Evolutionary conservation across 2,329 filamentous ascomycete species (phyloP), one percentile per base, ranked within the genome.

Genomic region (Sordariomycetes sp.): DNA sequence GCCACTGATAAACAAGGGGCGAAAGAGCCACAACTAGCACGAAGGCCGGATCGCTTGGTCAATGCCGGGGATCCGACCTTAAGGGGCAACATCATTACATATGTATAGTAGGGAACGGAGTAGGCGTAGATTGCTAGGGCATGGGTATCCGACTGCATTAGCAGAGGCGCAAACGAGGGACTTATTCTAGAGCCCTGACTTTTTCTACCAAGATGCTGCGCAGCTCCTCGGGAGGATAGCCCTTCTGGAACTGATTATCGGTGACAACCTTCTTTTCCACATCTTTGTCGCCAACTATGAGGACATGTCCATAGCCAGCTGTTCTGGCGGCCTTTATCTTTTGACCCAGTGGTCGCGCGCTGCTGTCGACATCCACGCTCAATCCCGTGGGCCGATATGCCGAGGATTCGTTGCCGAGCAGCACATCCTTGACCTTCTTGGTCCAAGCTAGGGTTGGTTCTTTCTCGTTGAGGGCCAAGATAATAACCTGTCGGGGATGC

Each of bases 401-500:
- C 11, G 47, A 44, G 23, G 48, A 42, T 3, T 55, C 51, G 32
- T 55, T 61, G 5, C 78, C 72, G 21, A 70, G 55, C 5, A 79
- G 59, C 6, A 72, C 52, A 31, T 71, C 58, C 37, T 68, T 64
- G 6, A 66, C 57, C 27, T 58, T 54, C 38, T 52, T 63, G 16
- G 59, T 71, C 63, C 58, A 73, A 2, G 54, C 54, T 8, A 79
- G 39, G 1, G 80, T 66, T 1, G 66, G 59, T 4, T 64, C 58
- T 5, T 66, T 69, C 32, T 78, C 68, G 46, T 83, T 86, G 34
- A 90, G 69, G 0, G 83, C 82, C 21, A 92, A 57, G 36, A 94
- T 71, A 30, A 82, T 75, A 27, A 75, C 79, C 50, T 92, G 87
- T 6, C 78, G 74, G 1, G 86, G 86, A 36, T 83, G 88, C 8